Base-by-base conservation (phyloP, 1,284 basidiomycete species). In the Irpex sp. region DNA sequence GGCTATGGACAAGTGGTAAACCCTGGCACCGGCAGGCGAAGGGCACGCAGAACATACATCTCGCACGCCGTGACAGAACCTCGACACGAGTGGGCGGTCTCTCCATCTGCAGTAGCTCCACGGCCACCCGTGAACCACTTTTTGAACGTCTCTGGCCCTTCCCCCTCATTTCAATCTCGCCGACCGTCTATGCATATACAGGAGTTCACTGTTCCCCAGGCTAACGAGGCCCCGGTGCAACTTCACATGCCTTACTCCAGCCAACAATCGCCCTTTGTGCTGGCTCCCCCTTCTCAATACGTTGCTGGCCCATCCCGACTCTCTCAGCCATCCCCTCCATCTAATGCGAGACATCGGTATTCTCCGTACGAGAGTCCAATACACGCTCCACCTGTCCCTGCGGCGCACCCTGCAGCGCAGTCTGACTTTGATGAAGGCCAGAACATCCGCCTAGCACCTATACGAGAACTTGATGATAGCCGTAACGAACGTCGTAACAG, bases 1-100 rank as follows among this genome's bases (percentile, higher is more conserved):
- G 91, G 91, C 13, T 93, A 87, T 74, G 91, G 92, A 19, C 91
- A 92, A 70, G 86, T 93, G 54, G 83, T 92, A 17, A 82, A 86
- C 56, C 82, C 79, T 51, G 80, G 83, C 21, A 79, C 82, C n/a
- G 83, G 83, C 34, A 83, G 88, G 65, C 83, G 90, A 57, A 82
- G 88, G 60, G 75, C 83, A 15, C 82, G 89, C 37, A 82, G 87
- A 62, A 78, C 67, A 62, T 73, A 76, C 65, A 75, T 73, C 44
- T 63, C 67, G 26, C 31, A 26, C 19, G 67, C 69, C 59, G 67
- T 59, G 56, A 64, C 70, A 34, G 69, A 64, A 38, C 58, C 70
- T 2, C 66, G 65, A 52, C 70, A 69, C 21, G 68, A 71, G 47
- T 74, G 72, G 72, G 64, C 69, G 31, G 66, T 73, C 8, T 68